Evolutionary conservation across 352 stramenopile species (phyloP).

Genomic region (Globisporangium radiosum): DNA sequence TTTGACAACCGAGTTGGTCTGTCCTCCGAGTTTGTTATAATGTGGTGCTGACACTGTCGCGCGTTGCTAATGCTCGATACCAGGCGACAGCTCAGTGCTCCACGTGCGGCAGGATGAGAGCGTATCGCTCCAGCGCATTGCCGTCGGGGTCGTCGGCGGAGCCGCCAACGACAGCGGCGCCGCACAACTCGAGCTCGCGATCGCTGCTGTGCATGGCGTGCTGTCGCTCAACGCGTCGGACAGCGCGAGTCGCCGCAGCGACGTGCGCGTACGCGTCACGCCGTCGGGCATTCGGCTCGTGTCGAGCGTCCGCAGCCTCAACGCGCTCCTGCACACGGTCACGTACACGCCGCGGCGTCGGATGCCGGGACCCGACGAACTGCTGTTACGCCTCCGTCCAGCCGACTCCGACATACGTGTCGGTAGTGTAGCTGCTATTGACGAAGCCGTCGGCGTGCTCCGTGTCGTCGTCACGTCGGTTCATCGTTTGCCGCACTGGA

Average conservation of each 20-base stretch:
- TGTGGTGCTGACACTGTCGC: too few relatives aligned
- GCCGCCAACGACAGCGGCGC: neutral
- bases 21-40: too few relatives aligned
- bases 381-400: constrained; percentile 24
- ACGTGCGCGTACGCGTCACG: neutral
- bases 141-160: constrained; percentile 1
- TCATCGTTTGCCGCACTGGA: constrained; percentile 20
- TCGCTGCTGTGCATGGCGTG: constrained; percentile 8
- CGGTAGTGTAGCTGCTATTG: neutral
- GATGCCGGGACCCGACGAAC: constrained; percentile 33
- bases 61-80: neutral
- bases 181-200: constrained; percentile 3
- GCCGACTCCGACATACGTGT: neutral
- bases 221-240: neutral
- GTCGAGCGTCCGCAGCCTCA: constrained; percentile 5
- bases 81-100: constrained; percentile 5
- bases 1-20: neutral
- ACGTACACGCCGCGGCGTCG: constrained; percentile 21
- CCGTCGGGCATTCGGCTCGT: constrained; percentile 6
- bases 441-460: constrained; percentile 18
- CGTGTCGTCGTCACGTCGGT: constrained; percentile 26
- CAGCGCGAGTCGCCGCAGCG: neutral
- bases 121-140: constrained; percentile 6
- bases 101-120: neutral
- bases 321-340: constrained; percentile 14